These are phyloP conservation scores for Fusarium nematophilum DNA, from an alignment of 2,329 filamentous ascomycete species.

Conservation along the genomic window DNA sequence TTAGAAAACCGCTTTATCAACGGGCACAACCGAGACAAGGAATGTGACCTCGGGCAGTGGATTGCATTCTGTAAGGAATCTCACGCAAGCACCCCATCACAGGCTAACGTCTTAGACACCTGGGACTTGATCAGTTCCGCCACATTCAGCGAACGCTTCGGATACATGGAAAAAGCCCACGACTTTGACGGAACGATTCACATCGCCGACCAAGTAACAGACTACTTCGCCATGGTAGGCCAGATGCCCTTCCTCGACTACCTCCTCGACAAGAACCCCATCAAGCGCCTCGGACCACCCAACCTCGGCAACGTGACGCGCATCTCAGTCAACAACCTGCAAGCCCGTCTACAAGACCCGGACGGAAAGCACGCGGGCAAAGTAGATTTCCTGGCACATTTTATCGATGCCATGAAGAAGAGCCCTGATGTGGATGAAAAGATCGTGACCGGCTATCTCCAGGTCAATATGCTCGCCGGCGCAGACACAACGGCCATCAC, in stretches of 20 bases:
- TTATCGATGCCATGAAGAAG: slow-evolving; percentile 45
- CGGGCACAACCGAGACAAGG: not conserved
- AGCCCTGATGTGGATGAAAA: slow-evolving; percentile 49
- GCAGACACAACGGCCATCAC: slow-evolving; percentile 50
- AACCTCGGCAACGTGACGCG: no score
- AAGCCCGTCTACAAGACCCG: no score
- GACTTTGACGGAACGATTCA: slow-evolving; percentile 52
- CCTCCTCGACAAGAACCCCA: slow-evolving; percentile 40
- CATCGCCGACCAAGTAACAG: slow-evolving; percentile 27
- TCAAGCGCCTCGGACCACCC: slow-evolving; percentile 27
- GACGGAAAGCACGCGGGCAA: not conserved
- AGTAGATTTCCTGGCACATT: slow-evolving; percentile 47
- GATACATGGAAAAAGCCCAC: slow-evolving; percentile 50
- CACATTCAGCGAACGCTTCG: slow-evolving; percentile 53
- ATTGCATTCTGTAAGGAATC: no score
- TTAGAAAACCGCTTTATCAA: not conserved
- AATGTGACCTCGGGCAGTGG: not conserved
- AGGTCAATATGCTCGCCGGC: slow-evolving; percentile 48
- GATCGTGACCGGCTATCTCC: slow-evolving; percentile 47
- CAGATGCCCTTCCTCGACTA: slow-evolving; percentile 42
- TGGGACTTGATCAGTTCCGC: slow-evolving; percentile 56
- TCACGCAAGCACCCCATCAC: no score
- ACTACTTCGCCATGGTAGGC: slow-evolving; percentile 40
- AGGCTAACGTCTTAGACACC: slow-evolving; percentile 14
- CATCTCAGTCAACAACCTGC: no score